Base-by-base conservation (phyloP, 192 early-diverging fungal genomes). In the Linnemannia exigua region DNA sequence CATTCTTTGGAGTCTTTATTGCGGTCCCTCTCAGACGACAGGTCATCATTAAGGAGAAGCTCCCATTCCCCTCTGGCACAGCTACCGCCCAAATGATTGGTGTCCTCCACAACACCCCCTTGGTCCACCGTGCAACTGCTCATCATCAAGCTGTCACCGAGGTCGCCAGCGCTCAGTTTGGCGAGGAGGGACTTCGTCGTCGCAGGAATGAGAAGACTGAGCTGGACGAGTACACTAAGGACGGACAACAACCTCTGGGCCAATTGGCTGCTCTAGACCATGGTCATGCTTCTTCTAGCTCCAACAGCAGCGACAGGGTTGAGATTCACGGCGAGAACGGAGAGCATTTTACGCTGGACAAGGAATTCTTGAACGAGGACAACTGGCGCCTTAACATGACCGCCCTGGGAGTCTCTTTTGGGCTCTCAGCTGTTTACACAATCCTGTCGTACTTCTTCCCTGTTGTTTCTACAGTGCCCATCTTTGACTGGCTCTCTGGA, bases 1-100 rank as follows among this genome's bases (percentile, higher is more conserved):
- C 96, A 16, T 96, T 96, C 88, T 97, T 95, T 90, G 97, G 97
- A 44, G 94, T 97, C 7, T 97, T 97, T 83, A 96, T 97, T 90
- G 96, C 95, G 3, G 90, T 96, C 2, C 95, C 95, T 2, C 78
- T 97, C 71, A 87, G 96, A 50, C 92, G 89, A 68, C 95, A 96
- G 72, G 95, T 94, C 28, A 93, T 97, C 71, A 90, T 97, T 73
- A 87, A 91, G 48, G 95, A 96, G 72, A 96, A 97, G 82, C 90
- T 97, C 3, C 87, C 90, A 12, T 97, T 97, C 80, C 96, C 96
- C 7, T 95, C 96, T 5, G 95, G 96, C 12, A 96, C 95, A 16
- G 96, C 95, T 16, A 95, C 96, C 0, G 96, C 96, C 16, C 94
- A 95, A 84, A 94, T 95, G 93, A 95, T 95, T 80, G 92, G 93